These are phyloP conservation scores for Starmerella tilneyi DNA, from an alignment of 805 yeast genomes.

Conservation along the genomic window DNA sequence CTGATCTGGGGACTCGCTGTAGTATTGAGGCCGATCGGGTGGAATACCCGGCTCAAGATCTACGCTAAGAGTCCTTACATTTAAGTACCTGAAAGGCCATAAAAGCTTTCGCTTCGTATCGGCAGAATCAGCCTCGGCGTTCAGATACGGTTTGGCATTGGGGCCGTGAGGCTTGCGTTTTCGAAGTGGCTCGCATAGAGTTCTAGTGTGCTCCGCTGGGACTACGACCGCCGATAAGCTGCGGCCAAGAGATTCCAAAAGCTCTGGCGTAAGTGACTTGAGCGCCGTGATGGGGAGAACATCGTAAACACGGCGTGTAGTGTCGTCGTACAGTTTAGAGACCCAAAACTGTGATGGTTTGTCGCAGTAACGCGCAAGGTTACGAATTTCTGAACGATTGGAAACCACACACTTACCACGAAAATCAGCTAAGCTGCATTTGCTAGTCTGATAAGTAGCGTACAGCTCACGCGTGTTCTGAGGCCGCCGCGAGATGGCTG, in stretches of 20 bases:
- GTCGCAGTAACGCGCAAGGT: conserved; percentile 44
- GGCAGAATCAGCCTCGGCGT: too few species aligned
- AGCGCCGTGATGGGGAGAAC: conserved; percentile 40
- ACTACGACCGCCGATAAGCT: conserved; percentile 80
- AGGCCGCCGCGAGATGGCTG: conserved; percentile 62
- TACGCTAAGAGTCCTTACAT: conserved; percentile 46
- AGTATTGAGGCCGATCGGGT: conserved; percentile 29
- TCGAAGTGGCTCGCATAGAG: conserved; percentile 1
- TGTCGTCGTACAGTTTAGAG: conserved; percentile 74
- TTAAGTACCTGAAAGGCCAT: conserved; percentile 77
- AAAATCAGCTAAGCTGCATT: conserved; percentile 63
- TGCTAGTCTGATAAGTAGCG: conserved; percentile 78
- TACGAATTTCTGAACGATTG: conserved; percentile 56
- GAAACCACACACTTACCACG: conserved; percentile 66
- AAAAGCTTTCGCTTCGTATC: too few species aligned
- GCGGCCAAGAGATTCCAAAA: conserved; percentile 14
- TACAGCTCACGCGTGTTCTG: conserved; percentile 64
- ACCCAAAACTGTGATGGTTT: conserved; percentile 70
- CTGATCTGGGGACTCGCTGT: too few species aligned
- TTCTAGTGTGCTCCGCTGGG: conserved; percentile 24
- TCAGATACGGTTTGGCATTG: too few species aligned
- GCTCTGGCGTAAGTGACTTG: conserved; percentile 1
- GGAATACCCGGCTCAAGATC: conserved; percentile 64
- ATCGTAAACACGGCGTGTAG: conserved; percentile 73
- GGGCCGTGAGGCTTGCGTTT: conserved; percentile 1